Percentiles rank a stretch among this genome's conserved stretches.
Conservation (phyloP, 1,284 basidiomycete species). For the Sanguinoderma infundibulare region DNA sequence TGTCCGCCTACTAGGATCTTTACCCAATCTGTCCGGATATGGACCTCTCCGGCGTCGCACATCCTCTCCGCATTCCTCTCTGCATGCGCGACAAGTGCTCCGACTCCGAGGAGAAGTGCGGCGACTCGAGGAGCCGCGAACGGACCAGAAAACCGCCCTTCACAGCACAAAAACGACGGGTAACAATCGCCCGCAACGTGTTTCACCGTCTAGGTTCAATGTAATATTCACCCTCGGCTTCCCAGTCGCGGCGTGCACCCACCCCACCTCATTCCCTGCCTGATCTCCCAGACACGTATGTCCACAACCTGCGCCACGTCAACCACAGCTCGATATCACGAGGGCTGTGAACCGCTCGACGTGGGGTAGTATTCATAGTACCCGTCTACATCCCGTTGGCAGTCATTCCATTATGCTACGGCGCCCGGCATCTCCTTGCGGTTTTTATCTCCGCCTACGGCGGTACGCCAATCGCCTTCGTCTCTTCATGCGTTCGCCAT, state of each 20-base stretch:
- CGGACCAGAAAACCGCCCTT: too few relatives aligned
- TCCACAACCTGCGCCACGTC: not conserved
- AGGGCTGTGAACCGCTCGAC: not conserved
- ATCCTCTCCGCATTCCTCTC: not conserved
- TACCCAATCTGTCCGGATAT: not conserved
- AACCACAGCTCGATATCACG: not conserved
- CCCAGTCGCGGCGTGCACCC: not conserved
- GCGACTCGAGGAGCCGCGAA: not conserved
- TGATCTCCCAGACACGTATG: not conserved
- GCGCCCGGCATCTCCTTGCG: not conserved
- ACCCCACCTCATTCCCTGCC: not conserved
- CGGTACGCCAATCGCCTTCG: not conserved
- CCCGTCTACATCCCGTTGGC: not conserved
- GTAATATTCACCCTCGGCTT: not conserved
- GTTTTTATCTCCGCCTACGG: constrained; percentile 1
- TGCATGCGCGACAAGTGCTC: not conserved
- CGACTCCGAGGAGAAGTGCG: not conserved
- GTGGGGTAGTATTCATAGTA: not conserved
- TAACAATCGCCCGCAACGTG: constrained; percentile 1
- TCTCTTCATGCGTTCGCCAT: not conserved
- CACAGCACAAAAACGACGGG: not conserved
- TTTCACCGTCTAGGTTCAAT: not conserved
- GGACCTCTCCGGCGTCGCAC: not conserved
- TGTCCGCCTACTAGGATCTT: not conserved
- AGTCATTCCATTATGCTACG: not conserved